phyloP scores from a whole-genome alignment of 106 monocot species.

The Ottelia alismoides region DNA sequence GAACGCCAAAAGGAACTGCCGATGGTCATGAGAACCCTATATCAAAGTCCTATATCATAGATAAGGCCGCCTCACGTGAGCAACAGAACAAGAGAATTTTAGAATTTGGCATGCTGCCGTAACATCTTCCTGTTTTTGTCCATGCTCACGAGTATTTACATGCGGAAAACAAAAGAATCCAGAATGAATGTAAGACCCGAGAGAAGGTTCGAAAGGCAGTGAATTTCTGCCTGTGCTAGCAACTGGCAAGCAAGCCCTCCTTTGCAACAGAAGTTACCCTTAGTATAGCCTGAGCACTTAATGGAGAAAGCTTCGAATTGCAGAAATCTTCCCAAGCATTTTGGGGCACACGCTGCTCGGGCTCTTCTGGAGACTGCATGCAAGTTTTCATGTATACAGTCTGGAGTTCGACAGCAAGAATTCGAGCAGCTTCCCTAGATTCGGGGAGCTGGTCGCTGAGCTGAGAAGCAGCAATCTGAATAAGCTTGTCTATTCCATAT shows the following conservation, averaged over 20 bases:
- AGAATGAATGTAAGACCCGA: no score
- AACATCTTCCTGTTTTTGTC: no score
- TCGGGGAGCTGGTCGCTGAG: constrained; percentile 90
- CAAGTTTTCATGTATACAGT: constrained; percentile 5
- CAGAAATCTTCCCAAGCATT: constrained; percentile 16
- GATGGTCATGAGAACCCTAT: no score
- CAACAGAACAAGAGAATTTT: no score
- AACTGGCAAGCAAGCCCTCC: constrained; percentile 3
- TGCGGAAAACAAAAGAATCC: no score
- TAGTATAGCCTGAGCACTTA: constrained; percentile 22
- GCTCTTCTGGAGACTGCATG: not conserved
- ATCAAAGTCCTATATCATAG: no score
- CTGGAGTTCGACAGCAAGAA: constrained; percentile 10
- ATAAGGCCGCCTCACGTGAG: no score
- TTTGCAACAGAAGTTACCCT: constrained; percentile 10
- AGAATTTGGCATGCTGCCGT: no score
- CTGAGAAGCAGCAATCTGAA: constrained; percentile 74
- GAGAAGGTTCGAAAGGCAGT: no score
- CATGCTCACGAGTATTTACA: no score
- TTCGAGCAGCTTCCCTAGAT: constrained; percentile 87
- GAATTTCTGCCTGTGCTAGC: no score
- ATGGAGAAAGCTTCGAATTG: constrained; percentile 16
- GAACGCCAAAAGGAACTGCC: no score
- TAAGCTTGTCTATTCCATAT: constrained; percentile 82
- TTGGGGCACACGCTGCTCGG: not conserved